Conservation (phyloP, 768 basidiomycete genomes). For the Lyophyllum shimeji region DNA sequence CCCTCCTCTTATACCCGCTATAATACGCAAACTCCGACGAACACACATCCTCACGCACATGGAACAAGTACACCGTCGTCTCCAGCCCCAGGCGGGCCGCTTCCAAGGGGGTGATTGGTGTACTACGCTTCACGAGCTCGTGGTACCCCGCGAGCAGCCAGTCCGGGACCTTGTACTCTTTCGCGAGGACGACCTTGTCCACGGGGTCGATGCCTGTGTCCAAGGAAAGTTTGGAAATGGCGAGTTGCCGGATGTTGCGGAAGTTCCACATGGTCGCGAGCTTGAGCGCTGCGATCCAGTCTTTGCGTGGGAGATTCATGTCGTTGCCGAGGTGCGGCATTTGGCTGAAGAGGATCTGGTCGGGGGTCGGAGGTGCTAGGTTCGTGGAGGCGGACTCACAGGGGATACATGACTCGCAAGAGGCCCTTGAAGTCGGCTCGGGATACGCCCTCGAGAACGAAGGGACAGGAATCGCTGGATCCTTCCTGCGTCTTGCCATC, state of each 20-base stretch:
- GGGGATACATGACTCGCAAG: conserved; percentile 24
- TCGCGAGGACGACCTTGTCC: conserved; percentile 17
- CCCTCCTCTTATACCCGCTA: not conserved
- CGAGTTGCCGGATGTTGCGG: conserved; percentile 24
- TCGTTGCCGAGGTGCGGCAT: not conserved
- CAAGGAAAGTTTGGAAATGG: conserved; percentile 25
- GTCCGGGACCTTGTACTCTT: conserved; percentile 27
- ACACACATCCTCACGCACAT: conserved; percentile 15
- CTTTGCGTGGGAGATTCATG: conserved; percentile 13
- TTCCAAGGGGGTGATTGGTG: conserved; percentile 25
- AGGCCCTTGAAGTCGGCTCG: conserved; percentile 22
- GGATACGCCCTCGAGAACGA: conserved; percentile 23
- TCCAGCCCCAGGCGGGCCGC: conserved; percentile 23
- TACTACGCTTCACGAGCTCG: conserved; percentile 20
- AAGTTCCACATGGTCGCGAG: conserved; percentile 40
- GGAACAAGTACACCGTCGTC: conserved; percentile 19
- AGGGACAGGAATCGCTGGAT: conserved; percentile 22
- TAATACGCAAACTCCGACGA: not conserved
- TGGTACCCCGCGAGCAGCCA: conserved; percentile 33
- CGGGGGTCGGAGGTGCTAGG: not conserved
- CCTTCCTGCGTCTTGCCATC: conserved; percentile 19
- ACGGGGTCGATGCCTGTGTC: not conserved
- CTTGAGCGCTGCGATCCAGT: conserved; percentile 39
- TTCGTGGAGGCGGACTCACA: conserved; percentile 9
- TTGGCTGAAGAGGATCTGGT: not conserved